Percentiles rank a stretch among this genome's conserved stretches.
Evolutionary conservation across 768 basidiomycete species (phyloP).

Genomic region (Grammothele lineata): DNA sequence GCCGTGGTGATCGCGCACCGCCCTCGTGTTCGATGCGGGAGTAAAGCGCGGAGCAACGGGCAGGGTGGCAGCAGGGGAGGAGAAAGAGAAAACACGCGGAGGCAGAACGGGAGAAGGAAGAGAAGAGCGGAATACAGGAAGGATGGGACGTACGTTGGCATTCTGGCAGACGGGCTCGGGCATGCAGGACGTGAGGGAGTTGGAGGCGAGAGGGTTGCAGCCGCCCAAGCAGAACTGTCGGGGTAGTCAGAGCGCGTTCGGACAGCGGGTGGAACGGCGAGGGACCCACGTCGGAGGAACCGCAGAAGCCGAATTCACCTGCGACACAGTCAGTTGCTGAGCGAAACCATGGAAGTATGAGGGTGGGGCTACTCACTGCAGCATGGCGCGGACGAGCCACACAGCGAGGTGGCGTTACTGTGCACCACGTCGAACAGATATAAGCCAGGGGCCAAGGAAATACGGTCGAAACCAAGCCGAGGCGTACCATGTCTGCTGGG

Average conservation of each 20-base stretch:
- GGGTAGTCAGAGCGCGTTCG: background rate
- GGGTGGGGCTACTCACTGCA: slow-evolving; percentile 33
- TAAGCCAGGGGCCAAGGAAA: too few species aligned
- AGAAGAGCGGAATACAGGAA: background rate
- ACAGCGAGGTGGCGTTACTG: slow-evolving; percentile 36
- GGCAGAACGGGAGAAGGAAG: background rate
- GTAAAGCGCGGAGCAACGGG: too few species aligned
- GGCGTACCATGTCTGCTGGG: slow-evolving; percentile 12
- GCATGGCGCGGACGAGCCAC: slow-evolving; percentile 36
- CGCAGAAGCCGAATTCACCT: slow-evolving; percentile 57
- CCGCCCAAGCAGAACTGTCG: slow-evolving; percentile 76
- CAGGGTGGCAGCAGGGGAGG: background rate
- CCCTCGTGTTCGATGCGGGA: too few species aligned
- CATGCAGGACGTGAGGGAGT: slow-evolving; percentile 58
- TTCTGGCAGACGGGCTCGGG: slow-evolving; percentile 71
- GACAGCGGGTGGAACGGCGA: too few species aligned
- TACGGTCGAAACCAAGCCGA: too few species aligned
- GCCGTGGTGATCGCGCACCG: too few species aligned
- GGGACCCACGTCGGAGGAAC: slow-evolving; percentile 35
- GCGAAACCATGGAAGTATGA: slow-evolving; percentile 1
- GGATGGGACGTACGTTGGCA: slow-evolving; percentile 47
- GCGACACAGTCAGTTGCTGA: background rate
- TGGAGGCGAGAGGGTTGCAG: slow-evolving; percentile 76
- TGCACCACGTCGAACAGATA: background rate
- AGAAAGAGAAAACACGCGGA: background rate